Evolutionary conservation across 805 yeast species (phyloP).

Genomic region (Kuraishia piskuri): DNA sequence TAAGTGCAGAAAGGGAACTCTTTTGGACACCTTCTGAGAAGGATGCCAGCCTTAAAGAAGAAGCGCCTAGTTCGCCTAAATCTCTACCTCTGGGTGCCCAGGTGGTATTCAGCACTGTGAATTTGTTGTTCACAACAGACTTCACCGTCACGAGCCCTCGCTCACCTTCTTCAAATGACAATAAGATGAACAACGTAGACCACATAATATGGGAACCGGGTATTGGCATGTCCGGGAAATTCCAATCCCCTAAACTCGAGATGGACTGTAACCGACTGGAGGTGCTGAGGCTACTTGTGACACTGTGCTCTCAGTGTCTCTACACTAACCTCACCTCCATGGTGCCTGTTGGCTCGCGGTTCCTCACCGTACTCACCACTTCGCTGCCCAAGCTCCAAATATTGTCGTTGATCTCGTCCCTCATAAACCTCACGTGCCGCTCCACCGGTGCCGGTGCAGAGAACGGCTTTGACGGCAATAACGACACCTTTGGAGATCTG

Average conservation of each 20-base stretch:
- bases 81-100: conserved; percentile 26
- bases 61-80: conserved; percentile 7
- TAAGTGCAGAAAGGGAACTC: conserved; percentile 23
- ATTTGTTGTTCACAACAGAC: conserved; percentile 45
- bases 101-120: conserved; percentile 29
- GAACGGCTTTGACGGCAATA: conserved; percentile 32
- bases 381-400: conserved; percentile 39
- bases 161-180: conserved; percentile 2
- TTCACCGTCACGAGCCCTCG: conserved; percentile 37
- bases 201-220: conserved; percentile 75
- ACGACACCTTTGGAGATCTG: conserved; percentile 26
- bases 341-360: conserved; percentile 49
- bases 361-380: conserved; percentile 45
- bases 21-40: conserved; percentile 47
- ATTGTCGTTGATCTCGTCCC: conserved; percentile 53
- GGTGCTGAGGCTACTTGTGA: conserved; percentile 49
- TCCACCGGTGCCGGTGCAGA: conserved; percentile 31
- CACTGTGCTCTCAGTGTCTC: conserved; percentile 53
- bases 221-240: conserved; percentile 35
- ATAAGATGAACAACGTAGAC: conserved; percentile 21
- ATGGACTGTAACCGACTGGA: conserved; percentile 63
- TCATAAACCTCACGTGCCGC: conserved; percentile 55
- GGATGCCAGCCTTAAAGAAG: no score
- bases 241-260: conserved; percentile 25
- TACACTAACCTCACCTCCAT: conserved; percentile 37